Evolutionary conservation across 2,329 filamentous ascomycete genomes (phyloP).

Genomic region (Didymella pomorum): DNA sequence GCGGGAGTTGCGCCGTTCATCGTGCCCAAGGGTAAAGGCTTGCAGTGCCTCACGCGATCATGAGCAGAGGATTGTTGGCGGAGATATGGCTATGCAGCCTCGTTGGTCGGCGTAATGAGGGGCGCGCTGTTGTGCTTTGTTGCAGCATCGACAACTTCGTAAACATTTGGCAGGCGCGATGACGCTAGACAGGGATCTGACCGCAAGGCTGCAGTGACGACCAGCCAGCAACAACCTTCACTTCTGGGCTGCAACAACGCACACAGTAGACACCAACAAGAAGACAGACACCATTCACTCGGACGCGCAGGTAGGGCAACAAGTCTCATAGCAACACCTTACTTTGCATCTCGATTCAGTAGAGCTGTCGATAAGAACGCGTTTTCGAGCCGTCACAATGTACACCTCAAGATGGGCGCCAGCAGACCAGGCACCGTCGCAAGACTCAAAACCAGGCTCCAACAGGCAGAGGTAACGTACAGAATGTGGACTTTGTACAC

Average conservation of each 20-base stretch:
- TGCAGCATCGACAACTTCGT: slow-evolving; percentile 1
- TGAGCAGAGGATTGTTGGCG: background rate
- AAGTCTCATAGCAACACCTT: background rate
- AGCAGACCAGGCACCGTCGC: slow-evolving; percentile 3
- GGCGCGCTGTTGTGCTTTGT: slow-evolving; percentile 18
- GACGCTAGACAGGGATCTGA: slow-evolving; percentile 14
- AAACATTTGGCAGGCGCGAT: slow-evolving; percentile 17
- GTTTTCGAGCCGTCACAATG: slow-evolving; percentile 21
- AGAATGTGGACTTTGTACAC: slow-evolving; percentile 20
- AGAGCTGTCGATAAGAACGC: slow-evolving; percentile 17
- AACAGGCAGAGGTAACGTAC: slow-evolving; percentile 33
- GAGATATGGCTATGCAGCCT: slow-evolving; percentile 5
- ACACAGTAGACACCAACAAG: background rate
- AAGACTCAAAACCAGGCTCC: slow-evolving; percentile 8
- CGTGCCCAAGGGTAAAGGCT: slow-evolving; percentile 55
- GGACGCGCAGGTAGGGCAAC: background rate
- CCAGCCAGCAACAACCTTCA: background rate
- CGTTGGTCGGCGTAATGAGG: background rate
- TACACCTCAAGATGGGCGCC: slow-evolving; percentile 30
- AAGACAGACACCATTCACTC: background rate
- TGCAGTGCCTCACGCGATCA: slow-evolving; percentile 5
- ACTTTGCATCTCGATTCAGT: background rate
- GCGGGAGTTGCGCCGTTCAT: slow-evolving; percentile 78
- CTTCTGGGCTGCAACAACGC: background rate
- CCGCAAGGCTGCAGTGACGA: slow-evolving; percentile 2